Evolutionary conservation across 1,284 basidiomycete genomes (phyloP).

Genomic region (Blastosporella zonata): DNA sequence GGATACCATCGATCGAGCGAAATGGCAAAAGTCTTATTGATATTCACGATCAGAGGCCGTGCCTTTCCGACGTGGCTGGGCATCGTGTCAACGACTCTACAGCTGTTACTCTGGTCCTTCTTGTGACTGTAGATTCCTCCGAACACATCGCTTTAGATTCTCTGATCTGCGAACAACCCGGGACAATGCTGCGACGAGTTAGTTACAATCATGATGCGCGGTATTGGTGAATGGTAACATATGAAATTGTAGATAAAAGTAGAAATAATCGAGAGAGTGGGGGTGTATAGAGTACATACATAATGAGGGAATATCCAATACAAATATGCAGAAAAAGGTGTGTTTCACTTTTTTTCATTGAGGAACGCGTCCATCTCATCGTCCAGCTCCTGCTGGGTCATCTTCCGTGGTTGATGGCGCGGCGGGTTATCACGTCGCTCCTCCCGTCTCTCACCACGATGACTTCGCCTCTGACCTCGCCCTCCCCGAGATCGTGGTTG

Average conservation of each 20-base stretch:
- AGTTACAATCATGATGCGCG: not conserved
- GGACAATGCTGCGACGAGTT: constrained; percentile 2
- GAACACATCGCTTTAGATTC: not conserved
- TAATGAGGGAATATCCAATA: constrained; percentile 4
- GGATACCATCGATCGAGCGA: not conserved
- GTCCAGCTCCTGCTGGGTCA: constrained; percentile 70
- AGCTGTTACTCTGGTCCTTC: constrained; percentile 5
- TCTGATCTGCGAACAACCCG: not conserved
- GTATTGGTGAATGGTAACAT: not conserved
- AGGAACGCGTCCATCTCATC: constrained; percentile 76
- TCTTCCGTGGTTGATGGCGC: constrained; percentile 44
- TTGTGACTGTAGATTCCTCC: not conserved
- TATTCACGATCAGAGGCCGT: not conserved
- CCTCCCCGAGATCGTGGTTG: constrained; percentile 14
- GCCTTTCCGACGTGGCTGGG: not conserved
- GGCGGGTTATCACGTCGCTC: constrained; percentile 23
- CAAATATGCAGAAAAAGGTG: not conserved
- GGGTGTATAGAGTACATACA: constrained; percentile 14
- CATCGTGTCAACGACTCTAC: not conserved
- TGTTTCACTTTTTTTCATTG: constrained; percentile 32
- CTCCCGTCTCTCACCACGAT: constrained; percentile 10
- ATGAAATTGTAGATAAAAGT: constrained; percentile 1
- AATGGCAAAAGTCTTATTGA: not conserved
- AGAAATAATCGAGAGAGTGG: not conserved
- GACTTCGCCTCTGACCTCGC: constrained; percentile 15